These are phyloP conservation scores for Rugosomyces carneus DNA, from an alignment of 1,284 basidiomycete species.

Conservation along the genomic window DNA sequence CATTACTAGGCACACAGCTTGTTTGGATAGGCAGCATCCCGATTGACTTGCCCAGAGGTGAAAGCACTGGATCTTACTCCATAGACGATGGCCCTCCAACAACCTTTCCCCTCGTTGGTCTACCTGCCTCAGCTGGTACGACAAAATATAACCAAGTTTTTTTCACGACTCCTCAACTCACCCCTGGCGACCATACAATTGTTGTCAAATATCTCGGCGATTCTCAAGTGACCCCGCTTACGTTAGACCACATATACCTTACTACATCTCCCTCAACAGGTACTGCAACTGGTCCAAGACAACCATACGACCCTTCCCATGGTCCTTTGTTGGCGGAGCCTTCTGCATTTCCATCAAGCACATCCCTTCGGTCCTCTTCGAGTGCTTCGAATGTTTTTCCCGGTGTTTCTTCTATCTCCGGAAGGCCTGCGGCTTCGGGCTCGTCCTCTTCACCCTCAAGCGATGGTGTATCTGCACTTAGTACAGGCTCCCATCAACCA, in stretches of 20 bases:
- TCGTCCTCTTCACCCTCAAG: too few relatives aligned
- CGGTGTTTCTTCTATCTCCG: too few relatives aligned
- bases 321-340: too few relatives aligned
- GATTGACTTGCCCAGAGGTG: not conserved
- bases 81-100: slow-evolving; percentile 8
- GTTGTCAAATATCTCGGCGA: slow-evolving; percentile 12
- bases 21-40: not conserved
- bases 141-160: slow-evolving; percentile 7
- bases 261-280: too few relatives aligned
- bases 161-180: slow-evolving; percentile 10
- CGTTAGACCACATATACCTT: slow-evolving; percentile 9
- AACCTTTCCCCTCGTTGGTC: slow-evolving; percentile 3
- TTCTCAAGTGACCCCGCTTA: slow-evolving; percentile 1
- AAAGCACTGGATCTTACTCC: slow-evolving; percentile 3
- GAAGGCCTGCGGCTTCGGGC: too few relatives aligned
- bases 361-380: too few relatives aligned
- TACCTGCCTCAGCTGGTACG: slow-evolving; percentile 1
- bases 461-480: too few relatives aligned
- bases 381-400: too few relatives aligned
- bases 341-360: too few relatives aligned
- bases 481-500: too few relatives aligned
- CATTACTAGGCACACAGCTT: slow-evolving; percentile 9
- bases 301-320: too few relatives aligned
- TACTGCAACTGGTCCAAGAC: too few relatives aligned
- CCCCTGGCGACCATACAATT: slow-evolving; percentile 6